Percentiles rank a stretch among this genome's conserved stretches.
phyloP scores from a whole-genome alignment of 2,329 filamentous ascomycete genomes.

The Grosmannia serpens region DNA sequence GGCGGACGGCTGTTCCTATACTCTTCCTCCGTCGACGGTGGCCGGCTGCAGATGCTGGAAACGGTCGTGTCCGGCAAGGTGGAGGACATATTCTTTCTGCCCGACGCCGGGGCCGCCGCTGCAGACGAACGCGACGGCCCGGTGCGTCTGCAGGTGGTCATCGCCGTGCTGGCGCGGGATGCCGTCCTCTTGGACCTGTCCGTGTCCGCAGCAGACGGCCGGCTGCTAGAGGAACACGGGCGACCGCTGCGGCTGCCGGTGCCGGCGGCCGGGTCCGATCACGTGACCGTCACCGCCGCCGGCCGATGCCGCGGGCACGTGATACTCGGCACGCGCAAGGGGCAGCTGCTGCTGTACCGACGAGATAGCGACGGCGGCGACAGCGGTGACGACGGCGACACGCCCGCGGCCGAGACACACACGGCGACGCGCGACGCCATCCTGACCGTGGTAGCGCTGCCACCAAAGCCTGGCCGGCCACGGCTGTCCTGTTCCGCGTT shows the following conservation, averaged over 20 bases:
- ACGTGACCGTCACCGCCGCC: conserved; percentile 6
- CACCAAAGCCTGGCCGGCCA: conserved; percentile 15
- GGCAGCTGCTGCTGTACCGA: conserved; percentile 30
- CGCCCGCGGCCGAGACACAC: conserved; percentile 18
- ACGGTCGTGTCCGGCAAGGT: conserved; percentile 35
- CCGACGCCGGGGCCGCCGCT: neutral
- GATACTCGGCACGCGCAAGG: conserved; percentile 43
- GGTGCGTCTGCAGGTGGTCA: conserved; percentile 19
- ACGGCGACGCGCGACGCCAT: conserved; percentile 36
- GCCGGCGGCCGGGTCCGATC: neutral
- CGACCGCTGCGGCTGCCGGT: neutral
- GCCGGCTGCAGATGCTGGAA: conserved; percentile 14
- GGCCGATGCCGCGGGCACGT: conserved; percentile 20
- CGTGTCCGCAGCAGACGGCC: neutral
- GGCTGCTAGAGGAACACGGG: neutral
- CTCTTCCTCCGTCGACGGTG: conserved; percentile 11
- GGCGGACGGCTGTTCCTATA: conserved; percentile 37
- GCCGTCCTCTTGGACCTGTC: conserved; percentile 16
- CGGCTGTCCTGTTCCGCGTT: conserved; percentile 37
- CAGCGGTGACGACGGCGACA: conserved; percentile 13
- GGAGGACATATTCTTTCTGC: conserved; percentile 35
- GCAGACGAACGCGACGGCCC: neutral
- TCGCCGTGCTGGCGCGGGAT: conserved; percentile 34
- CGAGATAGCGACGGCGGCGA: neutral
- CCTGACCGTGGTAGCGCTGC: conserved; percentile 48